These are phyloP conservation scores for Plenodomus tracheiphilus DNA, from an alignment of 2,329 filamentous ascomycete genomes.

Conservation along the genomic window DNA sequence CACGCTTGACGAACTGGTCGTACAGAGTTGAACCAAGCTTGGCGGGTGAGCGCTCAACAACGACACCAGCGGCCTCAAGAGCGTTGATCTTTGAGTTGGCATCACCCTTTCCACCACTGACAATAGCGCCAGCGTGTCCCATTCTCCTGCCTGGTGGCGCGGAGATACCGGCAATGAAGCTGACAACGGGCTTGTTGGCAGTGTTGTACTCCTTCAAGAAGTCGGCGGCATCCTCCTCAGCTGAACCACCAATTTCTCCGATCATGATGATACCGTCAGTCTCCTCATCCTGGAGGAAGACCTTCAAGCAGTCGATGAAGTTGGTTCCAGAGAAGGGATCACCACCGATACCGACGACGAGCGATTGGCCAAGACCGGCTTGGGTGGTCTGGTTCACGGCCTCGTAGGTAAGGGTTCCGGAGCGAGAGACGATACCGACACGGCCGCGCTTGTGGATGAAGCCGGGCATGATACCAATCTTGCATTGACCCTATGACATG, in stretches of 20 bases:
- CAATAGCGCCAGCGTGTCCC: conserved; percentile 98
- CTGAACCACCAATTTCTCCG: conserved; percentile 95
- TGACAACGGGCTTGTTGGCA: conserved; percentile 91
- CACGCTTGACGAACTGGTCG: conserved; percentile 92
- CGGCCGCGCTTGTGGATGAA: conserved; percentile 99
- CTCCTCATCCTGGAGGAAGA: conserved; percentile 94
- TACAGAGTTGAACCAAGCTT: conserved; percentile 90
- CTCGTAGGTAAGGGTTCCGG: conserved; percentile 98
- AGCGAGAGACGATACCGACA: conserved; percentile 97
- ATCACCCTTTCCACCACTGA: conserved; percentile 95
- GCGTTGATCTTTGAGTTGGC: conserved; percentile 98
- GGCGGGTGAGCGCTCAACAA: conserved; percentile 84
- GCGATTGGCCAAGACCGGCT: conserved; percentile 93
- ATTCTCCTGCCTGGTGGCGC: conserved; percentile 95
- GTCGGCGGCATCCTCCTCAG: conserved; percentile 97
- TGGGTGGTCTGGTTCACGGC: conserved; percentile 99
- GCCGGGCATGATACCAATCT: conserved; percentile 99
- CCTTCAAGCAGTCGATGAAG: conserved; percentile 98
- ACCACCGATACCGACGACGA: conserved; percentile 97
- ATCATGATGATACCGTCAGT: conserved; percentile 99
- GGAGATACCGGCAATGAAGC: conserved; percentile 98
- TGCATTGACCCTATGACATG: conserved; percentile 79
- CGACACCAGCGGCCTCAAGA: conserved; percentile 87
- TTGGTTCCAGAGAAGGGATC: conserved; percentile 99
- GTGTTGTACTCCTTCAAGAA: conserved; percentile 93